Evolutionary conservation across 164 flowering plant species (phyloP), one percentile per base, ranked within the genome.

Genomic region (Dillenia turbinata): DNA sequence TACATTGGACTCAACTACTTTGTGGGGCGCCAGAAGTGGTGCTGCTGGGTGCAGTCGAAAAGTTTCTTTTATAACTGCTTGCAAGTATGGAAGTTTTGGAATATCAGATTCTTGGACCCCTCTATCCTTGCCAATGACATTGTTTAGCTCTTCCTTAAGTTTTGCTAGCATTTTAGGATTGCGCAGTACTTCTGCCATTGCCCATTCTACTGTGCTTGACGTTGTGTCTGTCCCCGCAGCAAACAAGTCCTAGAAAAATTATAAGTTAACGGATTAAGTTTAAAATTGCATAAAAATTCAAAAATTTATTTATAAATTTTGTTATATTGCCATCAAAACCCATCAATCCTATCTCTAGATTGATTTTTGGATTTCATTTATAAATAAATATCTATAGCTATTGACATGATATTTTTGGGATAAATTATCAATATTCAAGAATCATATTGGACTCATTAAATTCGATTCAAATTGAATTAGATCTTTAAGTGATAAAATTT

Each of bases 171-270:
- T 24, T 0, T 58, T 8, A 16, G 75, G 68, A 12, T 71, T 71
- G 8, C 43, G 61, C 9, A 75, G 46, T 47, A 69, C 9, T 56
- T 75, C 75, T 6, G 75, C 22, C 79, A 75, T 75, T 11, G 65
- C 73, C 79, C 78, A 74, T 19, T 74, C 78, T 15, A 64, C 5
- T 44, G 75, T 57, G 61, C 44, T 64, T 13, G 78, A 62, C 12
- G 65, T 71, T 19, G 79, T 71, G 50, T 75, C 79, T 1, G 50
- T 61, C 12, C 65, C 65, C 1, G 73, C 79, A 33, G 26, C 62
- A 49, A 75, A 72, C 3, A 75, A 13, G 56, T 75, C 75, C 78
- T 75, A 62, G n/a, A 33, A 22, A 12, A 16, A 33, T 9, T 33
- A 22, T 12, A 11, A 15, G 26, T 22, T 10, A 24, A 9, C 9